A percentile compares a stretch with the other conserved stretches of the same genome.
Conservation (phyloP, 768 basidiomycete genomes). For the Pleurotus giganteus region DNA sequence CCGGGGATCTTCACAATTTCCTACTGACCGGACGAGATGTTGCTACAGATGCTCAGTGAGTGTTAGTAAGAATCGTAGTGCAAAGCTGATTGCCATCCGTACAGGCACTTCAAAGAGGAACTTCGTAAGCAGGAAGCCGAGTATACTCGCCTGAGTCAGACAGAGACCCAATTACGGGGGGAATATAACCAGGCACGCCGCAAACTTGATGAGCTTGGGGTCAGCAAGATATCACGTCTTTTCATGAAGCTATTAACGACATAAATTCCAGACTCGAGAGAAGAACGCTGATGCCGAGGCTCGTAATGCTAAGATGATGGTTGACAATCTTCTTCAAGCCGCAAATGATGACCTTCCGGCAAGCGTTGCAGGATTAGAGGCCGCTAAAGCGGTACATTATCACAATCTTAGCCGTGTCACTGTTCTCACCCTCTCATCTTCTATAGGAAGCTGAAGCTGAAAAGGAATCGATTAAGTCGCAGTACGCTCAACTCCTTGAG, state of each 20-base stretch:
- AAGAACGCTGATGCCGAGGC: conserved; percentile 20
- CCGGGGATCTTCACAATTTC: conserved; percentile 38
- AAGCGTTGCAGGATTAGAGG: conserved; percentile 54
- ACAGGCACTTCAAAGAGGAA: conserved; percentile 46
- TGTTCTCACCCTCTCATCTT: not conserved
- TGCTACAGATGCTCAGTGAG: conserved; percentile 46
- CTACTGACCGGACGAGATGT: conserved; percentile 54
- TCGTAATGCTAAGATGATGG: conserved; percentile 30
- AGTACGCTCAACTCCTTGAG: conserved; percentile 44
- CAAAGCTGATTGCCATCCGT: not conserved
- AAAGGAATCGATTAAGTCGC: conserved; percentile 42
- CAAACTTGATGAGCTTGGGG: conserved; percentile 31
- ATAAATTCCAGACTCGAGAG: conserved; percentile 25
- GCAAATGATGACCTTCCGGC: conserved; percentile 70
- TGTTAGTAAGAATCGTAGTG: not conserved
- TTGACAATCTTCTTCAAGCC: conserved; percentile 50
- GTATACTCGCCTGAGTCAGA: conserved; percentile 24
- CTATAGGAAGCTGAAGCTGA: conserved; percentile 55
- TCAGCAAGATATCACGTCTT: conserved; percentile 16
- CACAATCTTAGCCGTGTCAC: not conserved
- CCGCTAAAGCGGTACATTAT: conserved; percentile 47
- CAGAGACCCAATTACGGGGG: conserved; percentile 24
- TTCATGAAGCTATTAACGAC: not conserved
- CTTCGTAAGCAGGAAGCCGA: conserved; percentile 37
- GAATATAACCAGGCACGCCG: conserved; percentile 26